Evolutionary conservation across 305 asterid genomes (phyloP).

Genomic region (Fraxinus nigra): DNA sequence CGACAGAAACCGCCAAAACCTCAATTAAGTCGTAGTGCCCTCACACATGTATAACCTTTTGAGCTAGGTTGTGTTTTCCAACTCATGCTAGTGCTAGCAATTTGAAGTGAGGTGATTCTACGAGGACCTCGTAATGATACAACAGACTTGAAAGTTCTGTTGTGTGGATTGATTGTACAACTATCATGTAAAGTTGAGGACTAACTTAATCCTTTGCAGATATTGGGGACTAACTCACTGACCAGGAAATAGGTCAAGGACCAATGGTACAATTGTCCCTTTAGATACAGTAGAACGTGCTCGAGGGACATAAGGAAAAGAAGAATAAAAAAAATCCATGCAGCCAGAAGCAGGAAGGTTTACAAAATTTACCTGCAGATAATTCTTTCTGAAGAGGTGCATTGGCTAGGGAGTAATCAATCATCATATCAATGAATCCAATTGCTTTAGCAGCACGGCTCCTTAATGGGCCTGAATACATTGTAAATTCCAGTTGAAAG

Average conservation of each 20-base stretch:
- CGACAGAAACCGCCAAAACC: too few relatives aligned
- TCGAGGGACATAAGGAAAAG: not conserved
- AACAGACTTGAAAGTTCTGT: not conserved
- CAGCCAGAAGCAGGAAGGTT: not conserved
- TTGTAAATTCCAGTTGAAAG: not conserved
- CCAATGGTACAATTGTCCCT: not conserved
- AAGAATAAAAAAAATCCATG: not conserved
- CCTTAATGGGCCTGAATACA: slow-evolving; percentile 63
- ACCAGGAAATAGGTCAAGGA: not conserved
- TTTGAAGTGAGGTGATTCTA: not conserved
- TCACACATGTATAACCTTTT: not conserved
- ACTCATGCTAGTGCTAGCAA: not conserved
- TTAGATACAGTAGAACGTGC: not conserved
- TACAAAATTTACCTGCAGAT: slow-evolving; percentile 53
- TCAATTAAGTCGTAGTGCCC: not conserved
- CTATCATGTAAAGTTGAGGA: not conserved
- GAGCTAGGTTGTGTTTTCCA: not conserved
- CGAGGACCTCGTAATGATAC: not conserved
- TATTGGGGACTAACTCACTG: not conserved
- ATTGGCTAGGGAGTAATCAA: slow-evolving; percentile 69
- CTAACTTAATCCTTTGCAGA: too few relatives aligned
- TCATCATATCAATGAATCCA: slow-evolving; percentile 88
- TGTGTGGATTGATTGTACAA: not conserved
- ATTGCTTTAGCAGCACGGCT: slow-evolving; percentile 95
- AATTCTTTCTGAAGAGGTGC: slow-evolving; percentile 85